A percentile compares a stretch with the other conserved stretches of the same genome.
phyloP scores from a whole-genome alignment of 1,284 basidiomycete species.

The Apiotrichum sp. region DNA sequence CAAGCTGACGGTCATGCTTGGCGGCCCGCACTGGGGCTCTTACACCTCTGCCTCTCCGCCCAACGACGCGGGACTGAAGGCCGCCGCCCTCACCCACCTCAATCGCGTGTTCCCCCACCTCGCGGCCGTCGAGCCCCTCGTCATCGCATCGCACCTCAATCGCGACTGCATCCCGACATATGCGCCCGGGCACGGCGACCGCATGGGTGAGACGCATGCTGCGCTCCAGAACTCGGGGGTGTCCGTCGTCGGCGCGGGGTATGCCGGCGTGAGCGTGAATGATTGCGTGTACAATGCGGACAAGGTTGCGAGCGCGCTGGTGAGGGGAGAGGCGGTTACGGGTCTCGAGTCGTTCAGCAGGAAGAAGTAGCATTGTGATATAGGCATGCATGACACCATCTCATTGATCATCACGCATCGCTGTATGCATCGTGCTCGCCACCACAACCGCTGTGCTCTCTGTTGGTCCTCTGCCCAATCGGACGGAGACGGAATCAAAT shows the following conservation, averaged over 20 bases:
- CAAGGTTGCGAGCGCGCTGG: conserved; percentile 33
- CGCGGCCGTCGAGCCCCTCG: conserved; percentile 43
- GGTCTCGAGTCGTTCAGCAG: conserved; percentile 35
- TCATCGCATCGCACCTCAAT: conserved; percentile 57
- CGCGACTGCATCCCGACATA: conserved; percentile 76
- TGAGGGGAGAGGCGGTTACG: conserved; percentile 22
- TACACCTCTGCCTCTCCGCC: conserved; percentile 20
- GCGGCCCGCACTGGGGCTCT: conserved; percentile 64
- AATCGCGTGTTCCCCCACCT: conserved; percentile 52
- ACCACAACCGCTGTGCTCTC: background rate
- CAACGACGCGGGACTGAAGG: conserved; percentile 19
- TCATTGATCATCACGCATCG: background rate
- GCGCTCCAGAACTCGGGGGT: conserved; percentile 55
- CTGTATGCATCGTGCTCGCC: background rate
- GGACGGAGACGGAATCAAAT: background rate
- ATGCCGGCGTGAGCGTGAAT: conserved; percentile 80
- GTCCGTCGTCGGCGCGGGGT: conserved; percentile 76
- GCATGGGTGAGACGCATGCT: conserved; percentile 60
- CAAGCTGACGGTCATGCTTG: conserved; percentile 88
- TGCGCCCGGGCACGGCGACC: conserved; percentile 62
- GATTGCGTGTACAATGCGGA: conserved; percentile 77
- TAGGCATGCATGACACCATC: background rate
- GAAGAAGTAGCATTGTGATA: background rate
- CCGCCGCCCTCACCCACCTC: conserved; percentile 48
- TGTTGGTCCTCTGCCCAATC: background rate